Percentiles rank a stretch among this genome's conserved stretches.
Conservation (phyloP, 306 rosid genomes). For the Casuarina equisetifolia region DNA sequence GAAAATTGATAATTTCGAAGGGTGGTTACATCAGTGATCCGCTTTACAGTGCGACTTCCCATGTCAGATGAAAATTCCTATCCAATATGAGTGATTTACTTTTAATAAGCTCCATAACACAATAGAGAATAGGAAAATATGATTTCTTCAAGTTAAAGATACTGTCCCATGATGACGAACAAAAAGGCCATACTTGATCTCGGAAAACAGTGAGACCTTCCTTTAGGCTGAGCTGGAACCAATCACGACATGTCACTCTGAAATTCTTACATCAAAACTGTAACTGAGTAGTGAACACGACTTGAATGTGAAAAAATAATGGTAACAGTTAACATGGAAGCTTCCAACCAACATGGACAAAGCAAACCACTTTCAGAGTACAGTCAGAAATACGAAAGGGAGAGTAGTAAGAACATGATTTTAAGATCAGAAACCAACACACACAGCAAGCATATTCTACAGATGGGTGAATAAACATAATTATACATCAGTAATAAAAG, state of each 20-base stretch:
- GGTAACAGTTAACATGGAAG: neutral
- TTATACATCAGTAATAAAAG: slow-evolving; percentile 12
- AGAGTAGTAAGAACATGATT: slow-evolving; percentile 13
- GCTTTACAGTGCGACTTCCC: slow-evolving; percentile 93
- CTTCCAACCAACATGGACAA: slow-evolving; percentile 11
- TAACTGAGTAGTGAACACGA: slow-evolving; percentile 21
- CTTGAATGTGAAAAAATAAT: slow-evolving; percentile 1
- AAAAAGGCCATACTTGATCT: slow-evolving; percentile 67
- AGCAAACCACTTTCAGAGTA: neutral
- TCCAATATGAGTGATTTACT: slow-evolving; percentile 19
- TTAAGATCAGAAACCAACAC: slow-evolving; percentile 19
- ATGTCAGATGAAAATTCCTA: slow-evolving; percentile 98
- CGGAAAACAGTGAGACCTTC: slow-evolving; percentile 99
- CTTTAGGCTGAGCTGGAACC: slow-evolving; percentile 99
- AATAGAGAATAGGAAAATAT: neutral
- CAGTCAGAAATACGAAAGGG: slow-evolving; percentile 6
- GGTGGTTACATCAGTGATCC: slow-evolving; percentile 82
- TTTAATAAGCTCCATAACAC: slow-evolving; percentile 1
- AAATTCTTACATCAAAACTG: slow-evolving; percentile 34
- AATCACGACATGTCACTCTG: slow-evolving; percentile 99
- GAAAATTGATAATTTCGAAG: slow-evolving; percentile 95
- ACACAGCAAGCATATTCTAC: slow-evolving; percentile 1
- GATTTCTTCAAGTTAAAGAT: slow-evolving; percentile 13
- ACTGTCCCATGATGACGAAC: slow-evolving; percentile 11
- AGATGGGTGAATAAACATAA: slow-evolving; percentile 10